Base-by-base conservation (phyloP, 768 basidiomycete genomes). In the Tephrocybe sp. region DNA sequence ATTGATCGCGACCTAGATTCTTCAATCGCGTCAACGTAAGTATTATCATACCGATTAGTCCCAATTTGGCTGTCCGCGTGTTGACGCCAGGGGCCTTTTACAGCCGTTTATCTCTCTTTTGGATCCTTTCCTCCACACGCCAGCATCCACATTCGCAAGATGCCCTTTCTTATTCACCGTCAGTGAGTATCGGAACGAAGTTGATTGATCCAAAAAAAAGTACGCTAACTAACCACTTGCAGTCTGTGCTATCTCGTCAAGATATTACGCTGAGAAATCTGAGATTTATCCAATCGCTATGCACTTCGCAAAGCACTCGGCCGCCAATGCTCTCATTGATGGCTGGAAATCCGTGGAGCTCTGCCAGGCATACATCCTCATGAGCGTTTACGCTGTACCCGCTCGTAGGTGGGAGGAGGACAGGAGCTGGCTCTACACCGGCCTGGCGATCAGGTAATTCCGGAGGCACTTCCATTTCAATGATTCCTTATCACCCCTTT, bases 151-250 rank as follows among this genome's bases (percentile, higher is more conserved):
- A 9, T 92, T 90, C 58, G 81, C 88, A 17, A 77, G 93, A 47
- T 91, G 89, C 60, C 93, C 93, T 0, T 96, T 94, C 73, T 73
- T 96, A 28, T 93, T 93, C 66, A 95, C 93, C 40, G 90, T 92
- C 53, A 78, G 88, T 88, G 51, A 73, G 81, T 83, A 48, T 42
- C 21, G 17, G 5, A n/a, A n/a, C n/a, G n/a, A n/a, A n/a, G n/a
- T n/a, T n/a, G 33, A 28, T 20, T 30, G 6, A n/a, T 36, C 4
- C 34, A 36, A 10, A 9, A 9, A 36, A 36, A 36, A 4, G 15
- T 36, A 9, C n/a, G 14, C 38, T 30, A 32, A 24, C n/a, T 9
- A 14, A 7, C 7, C 7, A 15, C 36, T 56, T 59, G 4, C 30
- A 87, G 87, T 96, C 37, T 95, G 92, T 57, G 92, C 93, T 7